These are phyloP conservation scores for Eragrostis curvula DNA, from an alignment of 176 grass and related monocot species.

Conservation along the genomic window DNA sequence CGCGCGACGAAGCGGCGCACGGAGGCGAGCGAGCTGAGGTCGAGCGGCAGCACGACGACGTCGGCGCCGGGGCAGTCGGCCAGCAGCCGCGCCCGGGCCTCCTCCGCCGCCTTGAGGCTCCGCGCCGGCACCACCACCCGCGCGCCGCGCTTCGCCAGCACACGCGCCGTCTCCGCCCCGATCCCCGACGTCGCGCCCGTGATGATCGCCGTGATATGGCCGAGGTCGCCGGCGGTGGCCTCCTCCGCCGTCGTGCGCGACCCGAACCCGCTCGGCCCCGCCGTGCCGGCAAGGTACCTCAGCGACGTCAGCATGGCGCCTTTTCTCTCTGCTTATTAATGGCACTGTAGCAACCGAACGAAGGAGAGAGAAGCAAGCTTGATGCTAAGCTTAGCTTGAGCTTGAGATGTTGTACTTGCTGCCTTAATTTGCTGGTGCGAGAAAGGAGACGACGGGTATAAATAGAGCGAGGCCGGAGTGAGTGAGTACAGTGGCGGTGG, in stretches of 20 bases:
- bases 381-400: not conserved
- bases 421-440: not conserved
- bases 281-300: constrained; percentile 80
- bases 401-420: not conserved
- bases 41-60: constrained; percentile 82
- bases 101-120: constrained; percentile 89
- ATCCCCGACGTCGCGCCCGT: constrained; percentile 98
- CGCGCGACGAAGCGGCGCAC: constrained; percentile 73
- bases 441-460: constrained; percentile 19
- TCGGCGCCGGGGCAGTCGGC: constrained; percentile 59
- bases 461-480: not conserved
- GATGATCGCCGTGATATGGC: constrained; percentile 81
- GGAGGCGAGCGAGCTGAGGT: constrained; percentile 90
- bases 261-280: constrained; percentile 81
- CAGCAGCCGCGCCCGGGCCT: constrained; percentile 58
- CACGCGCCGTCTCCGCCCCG: constrained; percentile 83
- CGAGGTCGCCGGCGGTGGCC: constrained; percentile 63
- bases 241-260: constrained; percentile 83
- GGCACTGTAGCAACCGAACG: not conserved
- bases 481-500: not conserved
- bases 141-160: constrained; percentile 77
- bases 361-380: not conserved
- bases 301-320: constrained; percentile 49
- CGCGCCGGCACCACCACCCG: constrained; percentile 83
- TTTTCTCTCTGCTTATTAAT: not conserved